Conservation (phyloP, 1,284 basidiomycete species). For the Boletus sp. region DNA sequence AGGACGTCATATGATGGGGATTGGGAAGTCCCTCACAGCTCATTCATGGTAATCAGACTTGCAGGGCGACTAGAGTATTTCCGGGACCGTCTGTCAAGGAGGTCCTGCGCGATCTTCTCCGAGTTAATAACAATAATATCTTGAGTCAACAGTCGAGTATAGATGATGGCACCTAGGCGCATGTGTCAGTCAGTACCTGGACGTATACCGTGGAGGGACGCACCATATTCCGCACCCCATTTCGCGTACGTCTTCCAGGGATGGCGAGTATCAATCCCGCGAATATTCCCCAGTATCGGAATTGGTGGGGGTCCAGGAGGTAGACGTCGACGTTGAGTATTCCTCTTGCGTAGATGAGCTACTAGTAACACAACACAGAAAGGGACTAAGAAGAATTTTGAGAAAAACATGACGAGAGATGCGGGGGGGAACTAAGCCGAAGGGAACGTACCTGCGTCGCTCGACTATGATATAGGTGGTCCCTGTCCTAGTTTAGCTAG, state of each 20-base stretch:
- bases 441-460: background rate
- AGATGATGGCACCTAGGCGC: conserved; percentile 18
- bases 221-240: conserved; percentile 26
- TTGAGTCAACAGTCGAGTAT: conserved; percentile 20
- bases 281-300: conserved; percentile 24
- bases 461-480: conserved; percentile 3
- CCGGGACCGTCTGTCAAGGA: conserved; percentile 19
- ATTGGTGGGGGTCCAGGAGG: conserved; percentile 22
- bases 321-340: conserved; percentile 5
- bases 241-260: conserved; percentile 24
- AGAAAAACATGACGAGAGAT: conserved; percentile 6
- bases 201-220: background rate
- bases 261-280: conserved; percentile 12
- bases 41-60: conserved; percentile 9
- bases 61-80: conserved; percentile 26
- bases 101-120: conserved; percentile 23
- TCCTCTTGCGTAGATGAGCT: conserved; percentile 10
- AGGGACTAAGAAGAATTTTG: background rate
- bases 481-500: background rate
- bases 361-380: conserved; percentile 14
- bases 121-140: conserved; percentile 24
- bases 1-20: background rate
- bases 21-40: conserved; percentile 15
- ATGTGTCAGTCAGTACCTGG: background rate
- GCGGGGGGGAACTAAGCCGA: background rate